Evolutionary conservation across 116 monocot genomes (phyloP).

Genomic region (Posidonia oceanica): DNA sequence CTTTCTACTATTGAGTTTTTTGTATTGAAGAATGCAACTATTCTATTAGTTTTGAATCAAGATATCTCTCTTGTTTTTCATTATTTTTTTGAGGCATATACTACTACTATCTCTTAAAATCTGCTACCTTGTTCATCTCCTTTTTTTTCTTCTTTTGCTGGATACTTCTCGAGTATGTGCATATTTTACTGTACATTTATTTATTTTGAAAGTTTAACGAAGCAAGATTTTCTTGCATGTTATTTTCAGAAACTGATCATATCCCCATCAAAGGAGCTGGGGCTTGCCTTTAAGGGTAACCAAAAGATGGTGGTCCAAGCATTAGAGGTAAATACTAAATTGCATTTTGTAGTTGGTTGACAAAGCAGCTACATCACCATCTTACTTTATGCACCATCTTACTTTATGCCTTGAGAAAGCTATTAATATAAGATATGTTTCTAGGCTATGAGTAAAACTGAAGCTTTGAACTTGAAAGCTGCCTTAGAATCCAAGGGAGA

Average conservation of each 20-base stretch:
- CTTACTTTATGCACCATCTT: too few species aligned
- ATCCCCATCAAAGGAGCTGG: constrained; percentile 82
- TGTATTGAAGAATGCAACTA: constrained; percentile 70
- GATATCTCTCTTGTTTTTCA: too few species aligned
- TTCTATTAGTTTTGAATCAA: not conserved
- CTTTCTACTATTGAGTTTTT: constrained; percentile 81
- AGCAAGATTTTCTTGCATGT: not conserved
- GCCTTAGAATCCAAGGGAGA: constrained; percentile 79
- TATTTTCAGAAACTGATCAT: constrained; percentile 71
- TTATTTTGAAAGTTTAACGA: not conserved
- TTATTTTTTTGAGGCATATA: too few species aligned
- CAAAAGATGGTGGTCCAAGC: constrained; percentile 93
- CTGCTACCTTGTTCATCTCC: not conserved
- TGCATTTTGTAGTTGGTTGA: not conserved
- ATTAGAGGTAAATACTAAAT: constrained; percentile 52
- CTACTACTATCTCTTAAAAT: too few species aligned
- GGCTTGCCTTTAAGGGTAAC: constrained; percentile 83
- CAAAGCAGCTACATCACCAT: not conserved
- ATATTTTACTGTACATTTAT: not conserved
- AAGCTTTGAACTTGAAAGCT: constrained; percentile 68
- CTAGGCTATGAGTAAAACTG: constrained; percentile 71
- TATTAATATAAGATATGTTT: not conserved
- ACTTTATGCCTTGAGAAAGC: not conserved
- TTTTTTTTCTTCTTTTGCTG: not conserved
- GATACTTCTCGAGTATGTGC: not conserved